Percentiles rank a stretch among this genome's conserved stretches.
Conservation (phyloP, 2,329 filamentous ascomycete genomes). For the Penicillium sumatraense region DNA sequence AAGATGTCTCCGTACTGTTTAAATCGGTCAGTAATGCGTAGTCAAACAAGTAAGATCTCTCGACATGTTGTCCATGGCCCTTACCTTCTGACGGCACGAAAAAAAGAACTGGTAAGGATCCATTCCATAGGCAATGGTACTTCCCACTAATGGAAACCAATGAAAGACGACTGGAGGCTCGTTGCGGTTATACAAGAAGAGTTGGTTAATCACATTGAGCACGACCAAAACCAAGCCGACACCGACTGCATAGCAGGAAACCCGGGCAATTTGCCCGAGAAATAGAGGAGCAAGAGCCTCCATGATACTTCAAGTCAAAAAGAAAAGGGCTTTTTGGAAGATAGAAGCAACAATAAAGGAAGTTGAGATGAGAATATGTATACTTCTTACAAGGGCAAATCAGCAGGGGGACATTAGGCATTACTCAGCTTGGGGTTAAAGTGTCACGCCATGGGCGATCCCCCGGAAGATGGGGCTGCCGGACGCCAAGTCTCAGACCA, state of each 20-base stretch:
- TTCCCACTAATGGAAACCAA: slow-evolving; percentile 66
- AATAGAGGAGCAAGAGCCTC: slow-evolving; percentile 17
- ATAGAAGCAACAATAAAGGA: background rate
- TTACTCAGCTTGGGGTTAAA: slow-evolving; percentile 24
- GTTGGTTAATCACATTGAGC: slow-evolving; percentile 75
- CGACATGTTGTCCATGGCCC: background rate
- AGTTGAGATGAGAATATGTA: background rate
- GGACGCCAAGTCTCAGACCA: background rate
- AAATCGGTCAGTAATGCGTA: slow-evolving; percentile 12
- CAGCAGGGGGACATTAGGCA: slow-evolving; percentile 16
- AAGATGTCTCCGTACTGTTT: slow-evolving; percentile 87
- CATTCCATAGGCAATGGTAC: slow-evolving; percentile 50
- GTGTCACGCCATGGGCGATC: slow-evolving; percentile 19
- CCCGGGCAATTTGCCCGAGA: slow-evolving; percentile 17
- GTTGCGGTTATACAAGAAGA: slow-evolving; percentile 76
- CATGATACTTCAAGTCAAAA: no score
- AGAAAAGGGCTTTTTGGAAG: no score
- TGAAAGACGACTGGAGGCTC: slow-evolving; percentile 81
- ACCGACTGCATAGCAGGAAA: slow-evolving; percentile 36
- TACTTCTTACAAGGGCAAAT: slow-evolving; percentile 19
- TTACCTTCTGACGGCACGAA: slow-evolving; percentile 71
- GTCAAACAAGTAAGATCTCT: background rate
- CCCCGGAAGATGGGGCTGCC: slow-evolving; percentile 16
- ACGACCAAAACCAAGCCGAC: slow-evolving; percentile 61
- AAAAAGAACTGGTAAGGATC: slow-evolving; percentile 82